A percentile compares a stretch with the other conserved stretches of the same genome.
Conservation (phyloP, 495 filamentous ascomycete genomes). For the Podospora pseudoanserina region DNA sequence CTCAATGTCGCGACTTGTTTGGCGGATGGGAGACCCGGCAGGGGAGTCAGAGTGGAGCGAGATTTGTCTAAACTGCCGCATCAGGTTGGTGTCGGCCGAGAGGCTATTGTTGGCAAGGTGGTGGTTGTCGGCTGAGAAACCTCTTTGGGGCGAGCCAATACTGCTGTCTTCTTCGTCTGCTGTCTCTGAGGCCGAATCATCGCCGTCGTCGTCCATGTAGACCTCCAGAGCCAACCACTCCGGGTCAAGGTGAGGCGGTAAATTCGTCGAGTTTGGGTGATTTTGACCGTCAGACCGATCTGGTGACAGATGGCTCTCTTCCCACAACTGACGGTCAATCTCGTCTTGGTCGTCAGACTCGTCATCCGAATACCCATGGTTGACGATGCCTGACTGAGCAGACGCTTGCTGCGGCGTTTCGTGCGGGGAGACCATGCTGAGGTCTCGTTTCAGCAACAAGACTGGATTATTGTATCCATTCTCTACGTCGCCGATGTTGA, state of each 20-base stretch:
- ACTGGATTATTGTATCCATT: slow-evolving; percentile 80
- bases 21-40: slow-evolving; percentile 16
- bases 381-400: neutral
- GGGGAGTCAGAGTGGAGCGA: slow-evolving; percentile 34
- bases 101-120: slow-evolving; percentile 15
- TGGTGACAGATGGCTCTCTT: slow-evolving; percentile 35
- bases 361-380: neutral
- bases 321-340: slow-evolving; percentile 64
- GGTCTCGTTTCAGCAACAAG: slow-evolving; percentile 79
- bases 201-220: slow-evolving; percentile 53
- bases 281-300: neutral
- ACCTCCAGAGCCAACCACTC: slow-evolving; percentile 97
- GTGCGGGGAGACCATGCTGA: slow-evolving; percentile 69
- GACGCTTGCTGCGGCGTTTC: slow-evolving; percentile 14
- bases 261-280: slow-evolving; percentile 43
- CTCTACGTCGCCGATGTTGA: slow-evolving; percentile 78
- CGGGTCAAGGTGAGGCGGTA: slow-evolving; percentile 79
- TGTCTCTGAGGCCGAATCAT: slow-evolving; percentile 27
- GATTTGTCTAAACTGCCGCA: slow-evolving; percentile 41
- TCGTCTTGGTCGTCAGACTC: slow-evolving; percentile 54
- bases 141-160: neutral
- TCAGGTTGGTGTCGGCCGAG: slow-evolving; percentile 38
- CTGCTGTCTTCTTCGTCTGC: slow-evolving; percentile 23
- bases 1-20: neutral
- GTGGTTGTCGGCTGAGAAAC: neutral